These are phyloP conservation scores for Saccharum officinarum DNA, from an alignment of 176 grass and related monocot species.

Conservation along the genomic window DNA sequence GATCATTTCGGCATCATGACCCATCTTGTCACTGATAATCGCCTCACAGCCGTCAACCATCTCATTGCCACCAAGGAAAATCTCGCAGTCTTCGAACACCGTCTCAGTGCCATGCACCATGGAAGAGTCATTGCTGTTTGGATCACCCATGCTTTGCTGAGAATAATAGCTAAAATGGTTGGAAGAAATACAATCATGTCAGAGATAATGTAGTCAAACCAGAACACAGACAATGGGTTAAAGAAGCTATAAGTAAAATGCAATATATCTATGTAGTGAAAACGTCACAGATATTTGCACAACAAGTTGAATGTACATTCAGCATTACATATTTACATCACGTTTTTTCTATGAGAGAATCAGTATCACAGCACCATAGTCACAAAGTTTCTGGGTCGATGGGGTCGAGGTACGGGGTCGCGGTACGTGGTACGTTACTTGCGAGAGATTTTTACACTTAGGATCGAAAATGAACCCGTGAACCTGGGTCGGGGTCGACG, in stretches of 20 bases:
- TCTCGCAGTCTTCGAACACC: background rate
- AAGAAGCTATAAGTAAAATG: background rate
- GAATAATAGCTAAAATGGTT: background rate
- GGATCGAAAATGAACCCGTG: too few species aligned
- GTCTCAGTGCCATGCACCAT: background rate
- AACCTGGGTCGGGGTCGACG: too few species aligned
- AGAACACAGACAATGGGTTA: background rate
- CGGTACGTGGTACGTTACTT: too few species aligned
- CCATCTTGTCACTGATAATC: background rate
- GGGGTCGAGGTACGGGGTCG: too few species aligned
- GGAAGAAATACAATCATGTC: background rate
- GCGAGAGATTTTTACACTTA: too few species aligned
- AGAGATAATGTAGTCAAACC: background rate
- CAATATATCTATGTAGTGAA: background rate
- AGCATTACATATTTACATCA: too few species aligned
- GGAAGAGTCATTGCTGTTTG: background rate
- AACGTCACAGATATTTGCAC: background rate
- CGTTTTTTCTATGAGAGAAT: background rate
- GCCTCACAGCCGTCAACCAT: background rate
- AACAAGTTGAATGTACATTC: too few species aligned
- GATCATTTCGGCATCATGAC: background rate
- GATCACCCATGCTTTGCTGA: slow-evolving; percentile 9
- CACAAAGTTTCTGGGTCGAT: too few species aligned
- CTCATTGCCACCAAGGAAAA: background rate
- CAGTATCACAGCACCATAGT: background rate